Base-by-base conservation (phyloP, 108 stramenopile species). In the Nitzschia putrida region DNA sequence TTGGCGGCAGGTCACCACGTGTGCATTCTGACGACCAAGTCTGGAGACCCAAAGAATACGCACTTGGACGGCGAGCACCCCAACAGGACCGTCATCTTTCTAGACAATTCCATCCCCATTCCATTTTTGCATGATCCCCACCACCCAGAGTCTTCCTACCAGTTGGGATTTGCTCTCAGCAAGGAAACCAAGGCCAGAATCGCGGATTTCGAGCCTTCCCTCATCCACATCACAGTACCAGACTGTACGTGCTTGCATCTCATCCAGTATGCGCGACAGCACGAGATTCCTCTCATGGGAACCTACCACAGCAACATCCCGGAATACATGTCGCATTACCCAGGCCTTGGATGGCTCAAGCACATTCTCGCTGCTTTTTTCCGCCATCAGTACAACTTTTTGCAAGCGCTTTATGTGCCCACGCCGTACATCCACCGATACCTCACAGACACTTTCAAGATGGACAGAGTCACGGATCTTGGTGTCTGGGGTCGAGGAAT, bases 401-500 rank as follows among this genome's bases (percentile, higher is more conserved):
- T 83, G 40, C 81, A 83, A 40, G 53, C 66, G 7, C 71, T 89
- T 5, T 87, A 80, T 59, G 89, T 83, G 0, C 89, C 89, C n/a
- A 86, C 88, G 0, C 83, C 81, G 24, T 85, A 67, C 64, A 86
- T 86, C 38, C 69, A 64, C 21, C 64, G 66, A 54, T 69, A 79
- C 14, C 50, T 86, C 13, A 61, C 56, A 16, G 74, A 78, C 18
- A 58, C 73, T n/a, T 65, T 79, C 53, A 39, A 73, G 42, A 68
- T 84, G 66, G 83, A 83, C 24, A 53, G 64, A 16, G 60, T 74
- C 12, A 86, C 85, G 20, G 29, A 82, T 23, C 64, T 91, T 26
- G 71, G 80, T 24, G 78, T 88, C 22, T 91, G 90, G 90, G 90
- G 88, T 24, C 82, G 88, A 18, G 88, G 88, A 37, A 84, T 86